Conservation (phyloP, 2,329 filamentous ascomycete species). For the Claviceps sp. region DNA sequence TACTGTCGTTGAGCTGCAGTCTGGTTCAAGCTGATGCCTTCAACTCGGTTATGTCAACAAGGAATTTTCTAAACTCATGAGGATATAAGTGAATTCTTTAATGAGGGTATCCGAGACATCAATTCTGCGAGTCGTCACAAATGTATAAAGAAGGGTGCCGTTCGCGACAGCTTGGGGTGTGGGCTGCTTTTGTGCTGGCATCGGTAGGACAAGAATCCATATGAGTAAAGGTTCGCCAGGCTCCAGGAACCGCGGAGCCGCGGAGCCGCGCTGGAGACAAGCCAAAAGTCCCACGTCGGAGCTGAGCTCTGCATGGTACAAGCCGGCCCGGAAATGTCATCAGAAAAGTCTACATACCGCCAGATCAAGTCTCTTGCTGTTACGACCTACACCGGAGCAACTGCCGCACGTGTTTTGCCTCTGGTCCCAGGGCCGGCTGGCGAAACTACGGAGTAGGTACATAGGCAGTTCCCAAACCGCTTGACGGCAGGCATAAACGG, state of each 20-base stretch:
- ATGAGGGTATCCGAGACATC: not conserved
- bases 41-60: not conserved
- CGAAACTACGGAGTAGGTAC: not conserved
- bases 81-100: not conserved
- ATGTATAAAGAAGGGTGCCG: not conserved
- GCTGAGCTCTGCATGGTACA: constrained; percentile 10
- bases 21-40: not conserved
- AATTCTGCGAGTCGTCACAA: not conserved
- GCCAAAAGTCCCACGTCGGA: constrained; percentile 10
- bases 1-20: not conserved
- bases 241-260: not conserved
- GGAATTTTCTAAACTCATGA: not conserved
- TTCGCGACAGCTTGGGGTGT: constrained; percentile 5
- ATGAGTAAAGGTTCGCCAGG: constrained; percentile 6
- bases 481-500: constrained; percentile 10
- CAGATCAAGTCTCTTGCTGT: constrained; percentile 6
- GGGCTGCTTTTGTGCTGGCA: constrained; percentile 13
- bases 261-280: constrained; percentile 7
- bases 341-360: not conserved
- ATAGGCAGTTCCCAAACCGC: not conserved
- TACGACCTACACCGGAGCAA: constrained; percentile 2
- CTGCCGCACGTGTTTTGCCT: constrained; percentile 9
- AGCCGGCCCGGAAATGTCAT: constrained; percentile 3
- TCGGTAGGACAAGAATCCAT: constrained; percentile 3
- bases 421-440: constrained; percentile 3